A percentile compares a stretch with the other conserved stretches of the same genome.
Conservation (phyloP, 2,329 filamentous ascomycete species). For the Fusarium anthophilum region DNA sequence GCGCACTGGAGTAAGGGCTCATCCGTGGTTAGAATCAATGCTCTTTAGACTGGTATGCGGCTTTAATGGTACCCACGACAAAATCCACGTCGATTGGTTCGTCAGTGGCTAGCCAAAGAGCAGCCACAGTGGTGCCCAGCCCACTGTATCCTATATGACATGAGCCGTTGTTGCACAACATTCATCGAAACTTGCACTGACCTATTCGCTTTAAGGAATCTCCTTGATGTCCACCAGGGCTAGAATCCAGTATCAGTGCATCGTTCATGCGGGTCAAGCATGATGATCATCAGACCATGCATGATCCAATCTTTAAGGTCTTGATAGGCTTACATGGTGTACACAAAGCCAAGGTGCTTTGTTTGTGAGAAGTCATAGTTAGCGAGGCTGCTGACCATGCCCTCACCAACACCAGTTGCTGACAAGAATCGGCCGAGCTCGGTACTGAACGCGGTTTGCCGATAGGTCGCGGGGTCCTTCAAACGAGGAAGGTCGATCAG, state of each 20-base stretch:
- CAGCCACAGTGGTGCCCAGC: slow-evolving; percentile 71
- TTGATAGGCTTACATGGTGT: slow-evolving; percentile 73
- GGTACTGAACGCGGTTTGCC: slow-evolving; percentile 66
- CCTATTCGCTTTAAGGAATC: slow-evolving; percentile 44
- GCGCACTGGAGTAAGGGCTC: slow-evolving; percentile 65
- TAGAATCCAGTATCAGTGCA: slow-evolving; percentile 34
- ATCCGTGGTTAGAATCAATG: slow-evolving; percentile 29
- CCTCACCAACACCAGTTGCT: slow-evolving; percentile 71
- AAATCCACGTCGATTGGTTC: slow-evolving; percentile 75
- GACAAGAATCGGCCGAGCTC: slow-evolving; percentile 77
- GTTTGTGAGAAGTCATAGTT: slow-evolving; percentile 87
- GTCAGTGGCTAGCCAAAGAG: slow-evolving; percentile 68
- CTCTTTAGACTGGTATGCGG: slow-evolving; percentile 17
- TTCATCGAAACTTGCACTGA: slow-evolving; percentile 34
- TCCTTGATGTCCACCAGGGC: slow-evolving; percentile 49
- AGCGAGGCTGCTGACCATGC: slow-evolving; percentile 72
- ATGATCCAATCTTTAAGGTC: neutral
- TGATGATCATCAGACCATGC: slow-evolving; percentile 4
- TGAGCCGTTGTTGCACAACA: slow-evolving; percentile 36
- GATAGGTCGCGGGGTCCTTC: slow-evolving; percentile 44
- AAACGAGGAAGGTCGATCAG: slow-evolving; percentile 87
- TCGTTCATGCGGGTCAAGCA: slow-evolving; percentile 9
- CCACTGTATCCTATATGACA: slow-evolving; percentile 72
- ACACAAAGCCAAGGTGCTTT: slow-evolving; percentile 78
- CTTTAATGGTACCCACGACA: slow-evolving; percentile 60